Evolutionary conservation across 2,329 filamentous ascomycete species (phyloP).

Genomic region (Ramularia collo-cygni): DNA sequence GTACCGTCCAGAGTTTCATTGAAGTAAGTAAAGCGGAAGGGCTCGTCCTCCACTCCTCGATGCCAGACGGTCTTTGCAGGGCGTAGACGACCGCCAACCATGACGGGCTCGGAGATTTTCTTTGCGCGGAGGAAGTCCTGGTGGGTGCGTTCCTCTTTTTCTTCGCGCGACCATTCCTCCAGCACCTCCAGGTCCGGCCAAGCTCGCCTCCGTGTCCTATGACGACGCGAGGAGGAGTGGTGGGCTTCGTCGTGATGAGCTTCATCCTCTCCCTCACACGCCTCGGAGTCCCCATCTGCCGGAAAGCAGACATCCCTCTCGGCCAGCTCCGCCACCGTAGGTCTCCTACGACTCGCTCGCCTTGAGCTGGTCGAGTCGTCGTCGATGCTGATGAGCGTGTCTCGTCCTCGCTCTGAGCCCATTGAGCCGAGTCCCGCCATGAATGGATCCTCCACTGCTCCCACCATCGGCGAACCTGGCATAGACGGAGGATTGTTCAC

Average conservation of each 20-base stretch:
- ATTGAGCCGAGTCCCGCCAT: conserved; percentile 56
- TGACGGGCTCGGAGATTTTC: conserved; percentile 86
- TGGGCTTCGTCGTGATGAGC: conserved; percentile 23
- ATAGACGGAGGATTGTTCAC: conserved; percentile 61
- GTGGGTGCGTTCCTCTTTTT: conserved; percentile 73
- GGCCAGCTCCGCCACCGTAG: conserved; percentile 55
- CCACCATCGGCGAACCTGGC: conserved; percentile 51
- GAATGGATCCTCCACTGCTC: conserved; percentile 58
- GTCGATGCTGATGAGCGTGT: conserved; percentile 47
- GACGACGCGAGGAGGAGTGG: conserved; percentile 21
- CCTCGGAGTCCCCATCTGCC: conserved; percentile 60
- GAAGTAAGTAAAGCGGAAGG: conserved; percentile 96
- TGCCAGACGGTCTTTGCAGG: conserved; percentile 76
- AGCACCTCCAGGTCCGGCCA: conserved; percentile 83
- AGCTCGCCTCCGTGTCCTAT: conserved; percentile 57
- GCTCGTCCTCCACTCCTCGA: conserved; percentile 77
- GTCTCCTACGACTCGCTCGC: conserved; percentile 36
- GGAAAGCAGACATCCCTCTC: conserved; percentile 93
- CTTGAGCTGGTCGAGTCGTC: conserved; percentile 32
- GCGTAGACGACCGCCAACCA: conserved; percentile 81
- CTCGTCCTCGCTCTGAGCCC: conserved; percentile 33
- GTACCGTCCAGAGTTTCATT: conserved; percentile 95
- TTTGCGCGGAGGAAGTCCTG: conserved; percentile 74
- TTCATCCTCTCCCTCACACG: conserved; percentile 48
- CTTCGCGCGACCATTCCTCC: conserved; percentile 83